Evolutionary conservation across 2,329 filamentous ascomycete species (phyloP).

Genomic region (Aspergillus nomiae): DNA sequence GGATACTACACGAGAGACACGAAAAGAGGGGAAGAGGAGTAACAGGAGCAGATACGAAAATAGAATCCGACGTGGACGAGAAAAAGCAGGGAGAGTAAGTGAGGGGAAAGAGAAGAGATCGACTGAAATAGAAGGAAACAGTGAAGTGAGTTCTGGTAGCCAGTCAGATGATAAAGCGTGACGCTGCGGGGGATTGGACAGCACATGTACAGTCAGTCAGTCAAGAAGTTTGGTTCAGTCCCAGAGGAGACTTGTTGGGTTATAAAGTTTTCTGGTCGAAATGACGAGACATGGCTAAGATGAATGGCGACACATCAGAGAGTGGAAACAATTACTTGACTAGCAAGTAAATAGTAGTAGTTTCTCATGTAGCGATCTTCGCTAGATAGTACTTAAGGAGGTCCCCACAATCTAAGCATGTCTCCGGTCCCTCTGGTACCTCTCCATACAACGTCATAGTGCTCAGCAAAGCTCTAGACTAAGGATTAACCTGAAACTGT

Average conservation of each 20-base stretch:
- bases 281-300: background rate
- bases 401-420: background rate
- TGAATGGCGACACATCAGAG: background rate
- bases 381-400: background rate
- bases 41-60: conserved; percentile 4
- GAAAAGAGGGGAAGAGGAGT: conserved; percentile 7
- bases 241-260: background rate
- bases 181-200: conserved; percentile 3
- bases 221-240: conserved; percentile 1
- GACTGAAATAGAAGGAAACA: background rate
- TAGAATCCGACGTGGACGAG: conserved; percentile 11
- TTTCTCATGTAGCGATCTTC: conserved; percentile 2
- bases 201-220: background rate
- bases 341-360: background rate
- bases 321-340: background rate
- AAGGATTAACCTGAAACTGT: background rate
- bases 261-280: background rate
- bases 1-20: background rate
- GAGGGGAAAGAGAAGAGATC: conserved; percentile 5
- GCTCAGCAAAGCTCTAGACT: background rate
- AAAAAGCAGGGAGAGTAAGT: conserved; percentile 13
- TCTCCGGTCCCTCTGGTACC: background rate
- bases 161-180: conserved; percentile 8
- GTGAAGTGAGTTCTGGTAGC: background rate
- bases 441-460: background rate